Base-by-base conservation (phyloP, 768 basidiomycete genomes). In the Phlebiopsis flavidoalba region DNA sequence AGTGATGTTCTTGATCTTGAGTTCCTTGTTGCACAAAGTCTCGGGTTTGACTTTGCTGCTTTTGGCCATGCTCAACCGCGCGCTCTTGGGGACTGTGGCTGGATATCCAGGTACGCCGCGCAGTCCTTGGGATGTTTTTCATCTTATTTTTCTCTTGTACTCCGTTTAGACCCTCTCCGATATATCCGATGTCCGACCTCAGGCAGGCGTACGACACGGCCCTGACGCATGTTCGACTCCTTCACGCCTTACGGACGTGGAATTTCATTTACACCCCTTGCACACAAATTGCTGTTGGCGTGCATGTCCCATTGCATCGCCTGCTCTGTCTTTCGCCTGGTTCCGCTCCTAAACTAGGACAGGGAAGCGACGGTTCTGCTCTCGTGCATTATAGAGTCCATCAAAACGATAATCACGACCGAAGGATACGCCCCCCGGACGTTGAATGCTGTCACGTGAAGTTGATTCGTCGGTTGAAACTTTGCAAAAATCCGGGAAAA, bases 401-500 rank as follows among this genome's bases (percentile, higher is more conserved):
- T 94, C 64, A 82, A 83, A 66, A 64, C 66, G 11, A 69, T 89
- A 66, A 85, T 92, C 33, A 72, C 73, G 6, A 70, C 74, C 5
- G 73, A 82, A 19, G 85, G 87, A 15, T n/a, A 78, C 79, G 19
- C 80, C 82, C n/a, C 24, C 85, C 93, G n/a, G 80, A 91, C 60
- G 79, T 96, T 12, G 93, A 93, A 61, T n/a, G 78, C 82, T 33
- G 94, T 98, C 14, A n/a, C 88, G 91, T 14, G 89, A 91, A 68
- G 88, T 98, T 7, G 97, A 99, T 72, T n/a, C 83, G 88, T 69
- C 80, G 94, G 49, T 76, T 99, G 50, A 88, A 85, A 68, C 69
- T 89, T 40, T 98, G 96, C 78, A 92, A 94, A 71, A 98, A 99
- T 68, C 97, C 97, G 5, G 95, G n/a, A n/a, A 96, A 73, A 97